A percentile compares a stretch with the other conserved stretches of the same genome.
Evolutionary conservation across 768 basidiomycete species (phyloP).

Genomic region (Hydnomerulius pinastri): DNA sequence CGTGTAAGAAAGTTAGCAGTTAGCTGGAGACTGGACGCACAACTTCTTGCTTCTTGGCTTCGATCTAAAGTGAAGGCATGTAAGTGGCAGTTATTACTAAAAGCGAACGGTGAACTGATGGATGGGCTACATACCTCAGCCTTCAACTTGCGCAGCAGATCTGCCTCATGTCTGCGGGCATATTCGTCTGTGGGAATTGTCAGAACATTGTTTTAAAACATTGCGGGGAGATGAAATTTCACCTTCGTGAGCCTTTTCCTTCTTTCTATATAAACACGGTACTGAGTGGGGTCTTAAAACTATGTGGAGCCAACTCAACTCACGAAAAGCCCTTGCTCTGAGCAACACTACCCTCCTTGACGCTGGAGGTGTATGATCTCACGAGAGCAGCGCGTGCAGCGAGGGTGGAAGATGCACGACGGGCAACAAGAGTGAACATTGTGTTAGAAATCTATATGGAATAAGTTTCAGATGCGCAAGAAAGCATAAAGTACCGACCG

Average conservation of each 20-base stretch:
- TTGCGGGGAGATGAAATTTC: conserved; percentile 17
- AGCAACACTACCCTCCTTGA: conserved; percentile 59
- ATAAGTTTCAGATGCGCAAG: background rate
- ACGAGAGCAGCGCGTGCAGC: conserved; percentile 35
- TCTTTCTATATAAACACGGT: conserved; percentile 49
- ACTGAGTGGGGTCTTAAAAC: background rate
- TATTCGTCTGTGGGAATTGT: conserved; percentile 55
- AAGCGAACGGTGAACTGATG: background rate
- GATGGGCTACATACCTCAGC: conserved; percentile 43
- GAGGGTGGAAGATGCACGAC: conserved; percentile 42
- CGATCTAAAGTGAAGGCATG: conserved; percentile 22
- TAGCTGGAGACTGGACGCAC: conserved; percentile 24
- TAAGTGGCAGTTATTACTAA: background rate
- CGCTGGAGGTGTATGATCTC: conserved; percentile 39
- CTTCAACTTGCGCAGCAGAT: conserved; percentile 60
- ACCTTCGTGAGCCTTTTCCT: conserved; percentile 74
- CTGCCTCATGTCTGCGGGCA: conserved; percentile 56
- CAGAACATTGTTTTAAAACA: background rate
- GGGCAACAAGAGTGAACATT: conserved; percentile 31
- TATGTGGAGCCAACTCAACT: conserved; percentile 10
- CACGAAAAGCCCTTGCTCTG: conserved; percentile 65
- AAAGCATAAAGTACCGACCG: background rate
- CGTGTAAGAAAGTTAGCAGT: conserved; percentile 14
- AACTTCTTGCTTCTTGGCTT: conserved; percentile 32
- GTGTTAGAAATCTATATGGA: conserved; percentile 2